Base-by-base conservation (phyloP, 352 stramenopile genomes). In the Aphanomyces euteiches region DNA sequence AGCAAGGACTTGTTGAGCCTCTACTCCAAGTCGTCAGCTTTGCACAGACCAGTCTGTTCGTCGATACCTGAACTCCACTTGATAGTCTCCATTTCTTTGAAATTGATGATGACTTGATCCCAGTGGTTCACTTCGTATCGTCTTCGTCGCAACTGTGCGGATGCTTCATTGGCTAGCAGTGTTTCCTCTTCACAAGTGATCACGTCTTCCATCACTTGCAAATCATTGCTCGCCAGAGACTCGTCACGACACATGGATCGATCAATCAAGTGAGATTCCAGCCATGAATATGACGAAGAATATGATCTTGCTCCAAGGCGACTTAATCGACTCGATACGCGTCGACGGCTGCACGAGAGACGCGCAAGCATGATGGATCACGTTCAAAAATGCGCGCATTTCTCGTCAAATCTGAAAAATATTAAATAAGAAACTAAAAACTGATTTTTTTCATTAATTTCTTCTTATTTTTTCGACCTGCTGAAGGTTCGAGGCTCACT, bases 71-170 rank as follows among this genome's bases (percentile, higher is more conserved):
- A 48, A 64, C 83, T 92, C 87, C 87, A 95, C 39, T 85, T 82
- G 38, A 82, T 89, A 47, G 84, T 83, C 67, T 95, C 87, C 85
- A 93, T 95, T 77, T 95, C 87, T 68, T 93, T 93, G 69, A 90
- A 95, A 65, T 95, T 92, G 76, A 95, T 70, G 66, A 95, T 95
- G 38, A 87, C 84, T 41, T 88, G 79, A 77, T 95, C 87, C 87
- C 87, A 95, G 69, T 95, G 87, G 56, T 89, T 78, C 47, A 87
- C 77, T 45, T 95, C 85, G 66, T 90, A 92, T 47, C 84, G 83
- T n/a, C 87, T 79, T 40, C 85, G 83, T 21, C 74, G 77, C n/a
- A 95, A 74, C 37, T 90, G 76, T 54, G 72, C 68, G 40, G 77
- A 75, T 60, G 83, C 90, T 74, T 95, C 87, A 53, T 95, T 83